Evolutionary conservation across 2,329 filamentous ascomycete species (phyloP).

Genomic region (Aspergillus aculeatus): DNA sequence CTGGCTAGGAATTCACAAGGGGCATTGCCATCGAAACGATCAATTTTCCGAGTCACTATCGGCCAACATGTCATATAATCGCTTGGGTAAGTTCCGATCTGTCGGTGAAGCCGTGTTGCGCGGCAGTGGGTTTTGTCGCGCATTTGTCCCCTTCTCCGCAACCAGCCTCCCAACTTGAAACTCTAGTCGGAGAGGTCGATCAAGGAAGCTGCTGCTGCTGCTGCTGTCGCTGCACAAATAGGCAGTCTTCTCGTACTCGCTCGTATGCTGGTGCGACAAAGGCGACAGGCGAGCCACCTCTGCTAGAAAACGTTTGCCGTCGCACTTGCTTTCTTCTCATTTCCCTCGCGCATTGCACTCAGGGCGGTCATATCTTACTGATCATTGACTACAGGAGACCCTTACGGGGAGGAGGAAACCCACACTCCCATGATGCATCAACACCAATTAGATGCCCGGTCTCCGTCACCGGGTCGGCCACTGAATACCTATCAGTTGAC

Average conservation of each 20-base stretch:
- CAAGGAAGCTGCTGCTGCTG: neutral
- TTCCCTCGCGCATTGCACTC: neutral
- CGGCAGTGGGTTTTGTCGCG: conserved; percentile 12
- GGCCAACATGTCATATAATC: conserved; percentile 63
- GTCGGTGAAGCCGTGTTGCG: conserved; percentile 9
- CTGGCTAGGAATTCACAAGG: conserved; percentile 21
- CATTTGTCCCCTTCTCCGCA: conserved; percentile 19
- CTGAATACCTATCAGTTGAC: conserved; percentile 78
- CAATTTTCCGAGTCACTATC: conserved; percentile 20
- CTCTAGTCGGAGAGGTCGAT: conserved; percentile 13
- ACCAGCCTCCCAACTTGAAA: conserved; percentile 21
- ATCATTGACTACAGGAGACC: conserved; percentile 34
- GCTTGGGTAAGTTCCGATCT: conserved; percentile 59
- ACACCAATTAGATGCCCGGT: conserved; percentile 55
- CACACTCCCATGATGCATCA: conserved; percentile 51
- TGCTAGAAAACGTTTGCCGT: neutral
- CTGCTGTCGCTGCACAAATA: too few relatives aligned
- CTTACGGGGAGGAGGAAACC: conserved; percentile 44
- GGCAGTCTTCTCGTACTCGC: neutral
- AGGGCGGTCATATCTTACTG: conserved; percentile 15
- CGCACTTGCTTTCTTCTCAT: neutral
- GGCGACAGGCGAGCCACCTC: neutral
- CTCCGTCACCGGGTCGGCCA: conserved; percentile 75
- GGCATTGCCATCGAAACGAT: conserved; percentile 24
- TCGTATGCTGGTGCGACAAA: neutral